Base-by-base conservation (phyloP, 768 basidiomycete species). In the Lepiota brunneoincarnata region DNA sequence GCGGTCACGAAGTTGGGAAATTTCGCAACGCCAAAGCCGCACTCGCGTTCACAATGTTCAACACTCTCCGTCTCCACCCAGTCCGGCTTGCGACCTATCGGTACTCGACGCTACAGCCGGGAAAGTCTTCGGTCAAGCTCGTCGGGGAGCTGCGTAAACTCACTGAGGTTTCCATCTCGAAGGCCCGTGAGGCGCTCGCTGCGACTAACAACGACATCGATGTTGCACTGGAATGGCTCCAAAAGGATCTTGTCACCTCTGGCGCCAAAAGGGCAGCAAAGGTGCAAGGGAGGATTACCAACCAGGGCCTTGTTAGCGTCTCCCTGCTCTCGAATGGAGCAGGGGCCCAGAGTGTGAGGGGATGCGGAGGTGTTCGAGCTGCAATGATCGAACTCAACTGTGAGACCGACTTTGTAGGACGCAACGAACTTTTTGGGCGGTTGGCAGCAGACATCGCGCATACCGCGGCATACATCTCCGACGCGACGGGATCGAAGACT, bases 321-420 rank as follows among this genome's bases (percentile, higher is more conserved):
- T 85, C 83, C 40, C 70, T 92, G 10, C 77, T 96, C 20, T 84
- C 89, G 15, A 73, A 79, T 12, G 90, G 87, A 14, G 70, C 72
- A 18, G 76, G 75, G 15, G 59, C 71, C 31, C 67, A 63, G 43
- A 65, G 59, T 10, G 72, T 63, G 35, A 58, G 59, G 35, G 68
- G 69, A 6, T 67, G 67, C 17, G 77, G 77, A 1, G 76, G 80
- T 36, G 70, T 90, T 34, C 82, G 91, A 35, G 93, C 89, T 10
- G 85, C 88, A 17, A 89, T 97, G 81, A 75, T 98, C 53, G 95
- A 98, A 69, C 75, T 97, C 57, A 92, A 91, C 61, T 98, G 95
- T 73, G 95, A 98, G 73, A 97, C 95, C 49, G 95, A 98, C 72
- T 98, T 97, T 66, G 95, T 98, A 24, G 91, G 86, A 20, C 74